Conservation (phyloP, 345 rosid species). For the Barbarea vulgaris region DNA sequence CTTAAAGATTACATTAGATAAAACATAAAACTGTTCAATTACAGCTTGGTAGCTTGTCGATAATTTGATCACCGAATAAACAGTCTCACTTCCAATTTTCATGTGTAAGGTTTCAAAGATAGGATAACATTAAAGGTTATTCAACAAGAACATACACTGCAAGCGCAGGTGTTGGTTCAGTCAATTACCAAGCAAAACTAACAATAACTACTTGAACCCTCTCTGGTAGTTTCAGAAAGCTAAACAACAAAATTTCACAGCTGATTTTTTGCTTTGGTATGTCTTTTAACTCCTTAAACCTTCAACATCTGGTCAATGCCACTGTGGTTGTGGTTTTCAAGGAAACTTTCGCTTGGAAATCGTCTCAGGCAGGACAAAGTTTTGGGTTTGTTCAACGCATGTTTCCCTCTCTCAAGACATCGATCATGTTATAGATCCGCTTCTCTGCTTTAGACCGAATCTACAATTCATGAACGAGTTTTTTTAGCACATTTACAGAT, state of each 20-base stretch:
- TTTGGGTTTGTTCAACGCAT: conserved; percentile 48
- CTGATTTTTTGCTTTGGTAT: not conserved
- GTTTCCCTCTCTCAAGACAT: conserved; percentile 72
- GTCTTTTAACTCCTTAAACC: conserved; percentile 5
- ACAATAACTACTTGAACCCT: conserved; percentile 5
- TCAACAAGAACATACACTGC: conserved; percentile 11
- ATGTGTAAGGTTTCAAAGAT: not conserved
- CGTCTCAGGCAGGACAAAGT: not conserved
- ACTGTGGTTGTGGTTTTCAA: not conserved
- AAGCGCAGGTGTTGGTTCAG: not conserved
- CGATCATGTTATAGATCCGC: conserved; percentile 77
- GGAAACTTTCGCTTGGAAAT: not conserved
- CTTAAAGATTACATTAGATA: too few relatives aligned
- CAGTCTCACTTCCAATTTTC: not conserved
- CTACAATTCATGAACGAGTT: conserved; percentile 40
- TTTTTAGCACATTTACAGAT: not conserved
- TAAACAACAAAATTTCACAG: conserved; percentile 12
- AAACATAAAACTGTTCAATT: not conserved
- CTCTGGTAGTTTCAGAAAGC: not conserved
- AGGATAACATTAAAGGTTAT: not conserved
- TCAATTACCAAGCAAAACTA: not conserved
- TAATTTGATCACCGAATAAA: not conserved
- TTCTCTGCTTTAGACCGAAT: conserved; percentile 62
- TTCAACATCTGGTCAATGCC: conserved; percentile 4
- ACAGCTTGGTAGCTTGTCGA: not conserved